Conservation (phyloP, 306 rosid genomes). For the Boehmeria nivea region DNA sequence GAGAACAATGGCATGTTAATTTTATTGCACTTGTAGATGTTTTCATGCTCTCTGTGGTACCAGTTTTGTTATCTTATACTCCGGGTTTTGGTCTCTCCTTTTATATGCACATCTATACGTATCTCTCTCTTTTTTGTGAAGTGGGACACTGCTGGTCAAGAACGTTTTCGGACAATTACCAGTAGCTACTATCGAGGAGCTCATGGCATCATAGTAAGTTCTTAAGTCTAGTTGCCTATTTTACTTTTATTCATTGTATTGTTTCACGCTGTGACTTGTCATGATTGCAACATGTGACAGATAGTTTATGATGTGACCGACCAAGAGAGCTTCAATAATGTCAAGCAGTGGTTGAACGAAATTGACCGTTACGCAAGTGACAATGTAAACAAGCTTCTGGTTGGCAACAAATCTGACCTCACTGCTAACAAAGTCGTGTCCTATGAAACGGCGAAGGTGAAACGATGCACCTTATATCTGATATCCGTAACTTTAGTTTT, state of each 20-base stretch:
- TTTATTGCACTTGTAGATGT: no score
- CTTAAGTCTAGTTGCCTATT: no score
- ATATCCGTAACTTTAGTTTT: neutral
- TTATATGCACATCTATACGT: neutral
- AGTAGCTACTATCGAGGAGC: conserved; percentile 64
- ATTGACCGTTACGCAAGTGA: conserved; percentile 47
- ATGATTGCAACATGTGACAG: conserved; percentile 22
- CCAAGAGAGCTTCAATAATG: conserved; percentile 53
- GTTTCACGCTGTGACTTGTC: neutral
- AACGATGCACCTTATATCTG: neutral
- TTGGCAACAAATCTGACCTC: conserved; percentile 46
- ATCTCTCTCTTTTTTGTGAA: conserved; percentile 12
- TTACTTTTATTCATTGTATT: neutral
- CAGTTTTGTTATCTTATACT: neutral
- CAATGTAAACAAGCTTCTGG: conserved; percentile 52
- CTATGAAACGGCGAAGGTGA: conserved; percentile 47
- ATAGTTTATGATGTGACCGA: conserved; percentile 54
- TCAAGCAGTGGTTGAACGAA: conserved; percentile 46
- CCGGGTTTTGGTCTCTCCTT: neutral
- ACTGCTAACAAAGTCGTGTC: conserved; percentile 50
- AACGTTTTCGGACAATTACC: conserved; percentile 52
- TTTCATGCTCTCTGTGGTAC: no score
- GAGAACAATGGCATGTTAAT: neutral
- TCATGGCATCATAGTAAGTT: conserved; percentile 50
- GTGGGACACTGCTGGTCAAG: conserved; percentile 62